Percentiles rank a stretch among this genome's conserved stretches.
Conservation (phyloP, 306 rosid species). For the Dalbergia oliveri region DNA sequence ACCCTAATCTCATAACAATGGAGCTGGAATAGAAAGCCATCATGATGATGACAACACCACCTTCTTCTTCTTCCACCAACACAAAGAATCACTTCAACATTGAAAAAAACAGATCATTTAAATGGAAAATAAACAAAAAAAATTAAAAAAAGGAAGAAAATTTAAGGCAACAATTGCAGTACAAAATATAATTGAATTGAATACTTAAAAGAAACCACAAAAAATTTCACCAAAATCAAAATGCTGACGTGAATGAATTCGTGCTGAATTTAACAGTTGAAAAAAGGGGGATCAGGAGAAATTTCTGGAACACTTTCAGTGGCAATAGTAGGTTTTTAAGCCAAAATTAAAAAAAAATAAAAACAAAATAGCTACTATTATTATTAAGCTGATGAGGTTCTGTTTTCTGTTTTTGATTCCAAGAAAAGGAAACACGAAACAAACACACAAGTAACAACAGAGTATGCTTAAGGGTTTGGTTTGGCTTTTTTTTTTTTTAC, state of each 20-base stretch:
- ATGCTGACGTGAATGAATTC: neutral
- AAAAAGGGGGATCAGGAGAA: neutral
- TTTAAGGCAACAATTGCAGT: neutral
- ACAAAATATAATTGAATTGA: neutral
- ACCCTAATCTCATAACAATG: conserved; percentile 32
- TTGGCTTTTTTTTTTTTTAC: neutral
- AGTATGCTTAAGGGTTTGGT: neutral
- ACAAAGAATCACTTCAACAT: neutral
- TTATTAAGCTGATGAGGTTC: neutral
- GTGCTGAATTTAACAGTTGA: neutral
- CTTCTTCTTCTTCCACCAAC: conserved; percentile 6
- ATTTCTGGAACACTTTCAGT: neutral
- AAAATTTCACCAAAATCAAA: neutral
- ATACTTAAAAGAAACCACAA: too few relatives aligned
- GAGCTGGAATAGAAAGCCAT: conserved; percentile 48
- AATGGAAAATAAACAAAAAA: too few relatives aligned
- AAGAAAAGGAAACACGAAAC: neutral
- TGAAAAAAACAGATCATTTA: neutral
- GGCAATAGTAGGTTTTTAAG: too few relatives aligned
- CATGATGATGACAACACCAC: neutral
- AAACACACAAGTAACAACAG: neutral
- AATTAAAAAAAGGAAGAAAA: too few relatives aligned
- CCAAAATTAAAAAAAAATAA: neutral
- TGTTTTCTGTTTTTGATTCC: neutral
- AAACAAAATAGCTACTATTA: neutral